Conservation (phyloP, 2,329 filamentous ascomycete species). For the Ophiocordyceps camponoti-leonardi region DNA sequence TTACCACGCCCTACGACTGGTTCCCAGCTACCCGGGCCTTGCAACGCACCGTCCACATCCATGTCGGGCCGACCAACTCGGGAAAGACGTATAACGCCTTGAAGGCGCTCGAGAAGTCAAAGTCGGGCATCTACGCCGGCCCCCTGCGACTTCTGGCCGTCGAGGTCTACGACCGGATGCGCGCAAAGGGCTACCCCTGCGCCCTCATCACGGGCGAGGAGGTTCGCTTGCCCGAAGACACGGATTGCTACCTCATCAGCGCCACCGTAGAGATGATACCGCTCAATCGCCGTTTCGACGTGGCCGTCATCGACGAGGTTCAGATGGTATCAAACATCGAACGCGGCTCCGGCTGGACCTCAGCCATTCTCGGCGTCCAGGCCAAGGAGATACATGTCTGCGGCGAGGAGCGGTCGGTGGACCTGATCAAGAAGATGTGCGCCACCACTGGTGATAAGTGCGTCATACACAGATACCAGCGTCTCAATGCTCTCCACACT, state of each 20-base stretch:
- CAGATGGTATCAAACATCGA: conserved; percentile 79
- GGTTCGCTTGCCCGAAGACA: conserved; percentile 46
- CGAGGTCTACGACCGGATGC: conserved; percentile 82
- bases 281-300: conserved; percentile 45
- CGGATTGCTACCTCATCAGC: conserved; percentile 47
- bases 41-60: conserved; percentile 72
- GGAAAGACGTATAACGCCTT: conserved; percentile 95
- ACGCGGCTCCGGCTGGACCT: conserved; percentile 88
- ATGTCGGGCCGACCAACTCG: conserved; percentile 94
- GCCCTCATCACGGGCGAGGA: conserved; percentile 86
- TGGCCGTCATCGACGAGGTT: conserved; percentile 95
- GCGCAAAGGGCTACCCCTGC: conserved; percentile 58
- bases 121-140: conserved; percentile 74
- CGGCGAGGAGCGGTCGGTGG: conserved; percentile 70
- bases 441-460: conserved; percentile 68
- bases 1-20: conserved; percentile 86
- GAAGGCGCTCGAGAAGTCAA: conserved; percentile 61
- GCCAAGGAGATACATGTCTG: conserved; percentile 87
- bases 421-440: conserved; percentile 62
- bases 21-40: conserved; percentile 67
- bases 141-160: conserved; percentile 79
- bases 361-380: conserved; percentile 71
- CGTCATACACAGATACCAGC: conserved; percentile 65
- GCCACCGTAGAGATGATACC: conserved; percentile 87
- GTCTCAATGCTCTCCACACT: conserved; percentile 61